Percentiles rank a stretch among this genome's conserved stretches.
Conservation (phyloP, 768 basidiomycete species). For the Pulveroboletus frians region DNA sequence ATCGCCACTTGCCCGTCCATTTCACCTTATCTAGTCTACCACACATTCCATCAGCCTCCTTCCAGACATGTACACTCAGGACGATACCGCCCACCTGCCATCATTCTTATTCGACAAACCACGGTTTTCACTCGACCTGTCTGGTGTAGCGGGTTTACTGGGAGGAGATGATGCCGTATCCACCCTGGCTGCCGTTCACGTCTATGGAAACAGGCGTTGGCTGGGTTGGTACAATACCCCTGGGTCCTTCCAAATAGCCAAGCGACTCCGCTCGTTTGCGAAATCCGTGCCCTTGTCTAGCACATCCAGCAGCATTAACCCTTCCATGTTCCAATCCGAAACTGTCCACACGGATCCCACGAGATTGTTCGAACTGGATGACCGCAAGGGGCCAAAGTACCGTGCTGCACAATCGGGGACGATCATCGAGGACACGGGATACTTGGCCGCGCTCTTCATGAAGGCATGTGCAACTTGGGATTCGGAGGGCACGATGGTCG, state of each 20-base stretch:
- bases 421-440: slow-evolving; percentile 42
- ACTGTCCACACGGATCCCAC: slow-evolving; percentile 18
- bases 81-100: not conserved
- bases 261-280: slow-evolving; percentile 18
- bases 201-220: slow-evolving; percentile 23
- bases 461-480: slow-evolving; percentile 11
- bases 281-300: slow-evolving; percentile 6
- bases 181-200: slow-evolving; percentile 26
- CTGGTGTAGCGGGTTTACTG: slow-evolving; percentile 24
- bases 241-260: slow-evolving; percentile 26
- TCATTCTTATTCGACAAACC: slow-evolving; percentile 2
- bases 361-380: slow-evolving; percentile 12
- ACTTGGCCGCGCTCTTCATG: slow-evolving; percentile 49
- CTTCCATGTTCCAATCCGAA: slow-evolving; percentile 7
- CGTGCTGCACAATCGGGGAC: slow-evolving; percentile 65
- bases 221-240: slow-evolving; percentile 34
- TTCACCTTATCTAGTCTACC: not conserved
- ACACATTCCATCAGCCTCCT: not conserved
- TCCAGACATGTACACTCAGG: not conserved
- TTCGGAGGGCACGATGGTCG: slow-evolving; percentile 6
- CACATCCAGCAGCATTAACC: not conserved
- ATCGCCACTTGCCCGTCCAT: no score
- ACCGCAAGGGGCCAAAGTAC: slow-evolving; percentile 51
- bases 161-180: slow-evolving; percentile 32
- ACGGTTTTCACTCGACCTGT: slow-evolving; percentile 14